Evolutionary conservation across 2,329 filamentous ascomycete genomes (phyloP), one percentile per base, ranked within the genome.

Genomic region (Alternaria arborescens): DNA sequence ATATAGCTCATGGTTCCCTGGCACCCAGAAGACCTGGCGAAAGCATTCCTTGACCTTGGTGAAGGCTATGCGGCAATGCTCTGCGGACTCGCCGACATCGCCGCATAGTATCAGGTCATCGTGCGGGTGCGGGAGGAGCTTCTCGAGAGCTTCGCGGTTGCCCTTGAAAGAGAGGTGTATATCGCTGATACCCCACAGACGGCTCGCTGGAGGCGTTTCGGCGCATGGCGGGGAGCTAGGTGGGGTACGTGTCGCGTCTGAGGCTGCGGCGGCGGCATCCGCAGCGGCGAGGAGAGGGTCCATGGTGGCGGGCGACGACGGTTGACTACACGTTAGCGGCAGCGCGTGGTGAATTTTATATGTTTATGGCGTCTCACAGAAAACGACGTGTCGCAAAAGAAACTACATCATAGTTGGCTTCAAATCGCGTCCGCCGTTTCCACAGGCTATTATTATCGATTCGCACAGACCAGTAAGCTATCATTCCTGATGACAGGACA

Each of bases 1-100:
- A 71, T 87, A 88, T 10, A 88, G 80, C 76, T 87, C 85, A 65
- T 87, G 85, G 69, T 87, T 87, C 5, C 85, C 85, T 0, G 85
- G 85, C 8, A 82, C 82, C 86, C 86, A 87, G 67, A 82, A 86
- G 26, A 87, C 84, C 34, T 78, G 71, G 38, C 77, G 71, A 72
- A 82, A 83, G 56, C 79, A 77, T 30, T 73, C 69, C 30, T 76
- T 82, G 4, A 80, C 80, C 52, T 76, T 76, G 14, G 66, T 67
- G 42, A 79, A 79, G n/a, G 76, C 77, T 3, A 71, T 59, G 32
- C 67, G 72, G 47, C 77, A 73, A 44, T 79, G 77, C 34, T 78
- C 74, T 12, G 62, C 56, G 1, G 66, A 67, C 63, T 79, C 77
- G 28, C 77, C 77, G 2, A 79, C 74, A 60, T 83, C 82, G 36